Evolutionary conservation across 495 filamentous ascomycete genomes (phyloP).

Genomic region (Aeminium ludgeri): DNA sequence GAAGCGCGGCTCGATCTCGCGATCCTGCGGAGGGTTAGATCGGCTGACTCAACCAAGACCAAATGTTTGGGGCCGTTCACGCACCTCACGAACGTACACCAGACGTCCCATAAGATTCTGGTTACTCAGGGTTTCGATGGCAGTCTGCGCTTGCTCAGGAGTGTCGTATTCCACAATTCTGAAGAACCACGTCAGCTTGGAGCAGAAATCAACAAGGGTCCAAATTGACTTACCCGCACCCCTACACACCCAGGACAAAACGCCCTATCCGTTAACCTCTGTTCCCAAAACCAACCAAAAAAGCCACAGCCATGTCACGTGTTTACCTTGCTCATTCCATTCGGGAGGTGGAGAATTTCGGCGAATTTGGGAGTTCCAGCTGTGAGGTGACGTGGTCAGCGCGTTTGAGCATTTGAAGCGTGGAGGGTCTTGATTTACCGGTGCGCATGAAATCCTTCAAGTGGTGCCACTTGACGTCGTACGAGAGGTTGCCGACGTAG

Average conservation of each 20-base stretch:
- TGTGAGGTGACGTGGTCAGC: slow-evolving; percentile 25
- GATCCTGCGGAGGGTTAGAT: slow-evolving; percentile 41
- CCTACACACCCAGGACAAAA: slow-evolving; percentile 75
- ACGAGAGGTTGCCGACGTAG: slow-evolving; percentile 96
- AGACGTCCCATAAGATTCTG: slow-evolving; percentile 95
- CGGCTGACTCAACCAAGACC: background rate
- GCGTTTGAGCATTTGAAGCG: slow-evolving; percentile 1
- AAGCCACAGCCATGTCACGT: slow-evolving; percentile 67
- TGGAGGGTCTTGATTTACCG: slow-evolving; percentile 43
- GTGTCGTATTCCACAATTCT: slow-evolving; percentile 99
- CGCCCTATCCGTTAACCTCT: slow-evolving; percentile 99
- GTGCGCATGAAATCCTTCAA: slow-evolving; percentile 99
- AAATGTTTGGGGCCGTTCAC: slow-evolving; percentile 12
- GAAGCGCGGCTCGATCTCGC: slow-evolving; percentile 86
- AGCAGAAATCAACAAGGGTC: background rate
- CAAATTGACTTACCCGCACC: slow-evolving; percentile 78
- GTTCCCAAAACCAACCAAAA: slow-evolving; percentile 54
- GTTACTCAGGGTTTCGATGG: slow-evolving; percentile 96
- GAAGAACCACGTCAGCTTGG: slow-evolving; percentile 15
- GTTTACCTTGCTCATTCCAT: slow-evolving; percentile 99
- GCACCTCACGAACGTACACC: slow-evolving; percentile 94
- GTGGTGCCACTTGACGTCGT: slow-evolving; percentile 99
- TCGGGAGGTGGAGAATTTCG: slow-evolving; percentile 98
- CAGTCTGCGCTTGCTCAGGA: slow-evolving; percentile 94
- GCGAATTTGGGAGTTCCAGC: slow-evolving; percentile 99